phyloP scores from a whole-genome alignment of 495 filamentous ascomycete species.

The Aspergillus incahuasiensis region DNA sequence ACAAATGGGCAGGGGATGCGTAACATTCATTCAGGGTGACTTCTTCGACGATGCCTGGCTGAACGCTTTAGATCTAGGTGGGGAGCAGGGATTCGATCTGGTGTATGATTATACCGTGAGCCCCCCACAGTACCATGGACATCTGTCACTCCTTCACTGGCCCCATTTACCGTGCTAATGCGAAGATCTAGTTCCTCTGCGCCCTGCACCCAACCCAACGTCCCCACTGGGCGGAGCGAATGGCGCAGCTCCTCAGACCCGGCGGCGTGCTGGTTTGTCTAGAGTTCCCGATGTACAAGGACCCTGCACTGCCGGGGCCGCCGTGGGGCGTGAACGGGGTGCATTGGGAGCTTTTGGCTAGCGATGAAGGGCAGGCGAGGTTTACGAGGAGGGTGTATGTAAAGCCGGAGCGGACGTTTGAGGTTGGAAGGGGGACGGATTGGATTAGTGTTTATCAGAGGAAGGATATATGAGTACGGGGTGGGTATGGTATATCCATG shows the following conservation, averaged over 20 bases:
- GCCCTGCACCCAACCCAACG: constrained; percentile 36
- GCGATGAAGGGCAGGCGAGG: background rate
- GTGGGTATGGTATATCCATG: background rate
- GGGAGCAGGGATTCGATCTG: constrained; percentile 51
- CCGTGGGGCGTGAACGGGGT: constrained; percentile 35
- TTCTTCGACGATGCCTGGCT: constrained; percentile 58
- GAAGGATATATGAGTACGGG: background rate
- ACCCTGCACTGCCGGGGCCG: constrained; percentile 31
- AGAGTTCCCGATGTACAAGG: constrained; percentile 40
- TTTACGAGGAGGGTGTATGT: constrained; percentile 9
- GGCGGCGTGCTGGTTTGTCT: constrained; percentile 38
- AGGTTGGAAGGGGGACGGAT: constrained; percentile 11
- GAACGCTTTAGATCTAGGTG: too few species aligned
- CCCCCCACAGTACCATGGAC: background rate
- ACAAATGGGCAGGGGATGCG: constrained; percentile 17
- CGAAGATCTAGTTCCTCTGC: constrained; percentile 40
- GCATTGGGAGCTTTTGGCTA: constrained; percentile 29
- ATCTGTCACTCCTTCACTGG: background rate
- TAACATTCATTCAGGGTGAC: constrained; percentile 56
- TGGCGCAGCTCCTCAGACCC: constrained; percentile 26
- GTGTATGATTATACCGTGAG: constrained; percentile 76
- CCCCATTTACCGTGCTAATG: too few species aligned
- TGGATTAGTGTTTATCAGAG: constrained; percentile 12
- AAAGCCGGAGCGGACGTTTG: constrained; percentile 9
- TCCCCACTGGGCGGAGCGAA: constrained; percentile 28